Conservation (phyloP, 768 basidiomycete species). For the Leccinum imitatum region DNA sequence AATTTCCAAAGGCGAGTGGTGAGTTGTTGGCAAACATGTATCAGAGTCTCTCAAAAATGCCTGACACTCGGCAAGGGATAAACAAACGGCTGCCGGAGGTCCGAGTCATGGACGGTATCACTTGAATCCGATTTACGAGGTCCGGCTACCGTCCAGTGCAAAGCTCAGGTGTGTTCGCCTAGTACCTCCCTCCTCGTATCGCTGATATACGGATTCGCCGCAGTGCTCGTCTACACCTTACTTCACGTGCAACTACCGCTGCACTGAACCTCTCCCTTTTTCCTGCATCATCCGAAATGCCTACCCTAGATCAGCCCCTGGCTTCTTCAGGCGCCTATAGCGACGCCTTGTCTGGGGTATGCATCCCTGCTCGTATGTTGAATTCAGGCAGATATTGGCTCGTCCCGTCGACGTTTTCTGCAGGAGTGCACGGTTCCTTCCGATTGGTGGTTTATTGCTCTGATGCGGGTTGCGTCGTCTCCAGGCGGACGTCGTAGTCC, state of each 20-base stretch:
- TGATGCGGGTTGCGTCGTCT: slow-evolving; percentile 27
- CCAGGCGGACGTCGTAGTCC: slow-evolving; percentile 1
- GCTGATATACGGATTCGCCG: background rate
- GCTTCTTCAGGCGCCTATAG: slow-evolving; percentile 80
- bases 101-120: slow-evolving; percentile 64
- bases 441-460: slow-evolving; percentile 61
- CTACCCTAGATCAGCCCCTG: slow-evolving; percentile 41
- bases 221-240: slow-evolving; percentile 71
- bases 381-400: slow-evolving; percentile 65
- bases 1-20: slow-evolving; percentile 73
- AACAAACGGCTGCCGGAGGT: slow-evolving; percentile 61
- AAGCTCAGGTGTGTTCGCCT: slow-evolving; percentile 52
- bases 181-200: slow-evolving; percentile 27
- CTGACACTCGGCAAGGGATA: slow-evolving; percentile 45
- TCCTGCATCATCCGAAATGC: slow-evolving; percentile 25
- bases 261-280: slow-evolving; percentile 65
- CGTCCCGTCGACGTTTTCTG: slow-evolving; percentile 72
- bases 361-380: slow-evolving; percentile 51
- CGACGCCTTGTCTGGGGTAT: slow-evolving; percentile 71
- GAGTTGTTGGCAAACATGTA: slow-evolving; percentile 19
- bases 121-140: slow-evolving; percentile 66
- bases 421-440: slow-evolving; percentile 56
- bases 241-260: slow-evolving; percentile 40
- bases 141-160: slow-evolving; percentile 52
- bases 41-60: background rate